Percentiles rank a stretch among this genome's conserved stretches.
These are phyloP conservation scores for Phytophthora niederhauseri DNA, from an alignment of 352 stramenopile species.

Conservation along the genomic window DNA sequence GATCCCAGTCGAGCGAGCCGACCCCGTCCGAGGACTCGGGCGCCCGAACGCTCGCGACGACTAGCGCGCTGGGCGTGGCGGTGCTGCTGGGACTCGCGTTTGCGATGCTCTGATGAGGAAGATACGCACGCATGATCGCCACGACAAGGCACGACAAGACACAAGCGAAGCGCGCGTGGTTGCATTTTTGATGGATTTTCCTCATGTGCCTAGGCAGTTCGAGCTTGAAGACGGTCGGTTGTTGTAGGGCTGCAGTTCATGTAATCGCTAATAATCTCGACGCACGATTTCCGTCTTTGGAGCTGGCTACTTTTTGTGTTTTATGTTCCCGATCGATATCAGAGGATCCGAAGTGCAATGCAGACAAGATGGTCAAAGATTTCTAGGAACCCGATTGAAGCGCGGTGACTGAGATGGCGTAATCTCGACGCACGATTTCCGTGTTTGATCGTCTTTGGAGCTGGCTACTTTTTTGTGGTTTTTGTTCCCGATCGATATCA, in stretches of 20 bases:
- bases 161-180: conserved; percentile 1
- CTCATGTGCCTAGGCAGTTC: conserved; percentile 19
- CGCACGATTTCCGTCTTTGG: conserved; percentile 26
- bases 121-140: conserved; percentile 28
- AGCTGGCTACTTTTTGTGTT: conserved; percentile 21
- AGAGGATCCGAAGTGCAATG: conserved; percentile 15
- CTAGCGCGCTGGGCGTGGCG: conserved; percentile 9
- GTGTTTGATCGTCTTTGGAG: conserved; percentile 16
- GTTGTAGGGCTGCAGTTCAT: background rate
- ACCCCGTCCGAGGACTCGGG: conserved; percentile 24
- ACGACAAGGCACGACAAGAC: conserved; percentile 34
- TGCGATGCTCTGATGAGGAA: conserved; percentile 30
- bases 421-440: conserved; percentile 38
- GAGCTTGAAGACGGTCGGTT: conserved; percentile 18
- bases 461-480: conserved; percentile 20
- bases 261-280: conserved; percentile 29
- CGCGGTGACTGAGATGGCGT: background rate
- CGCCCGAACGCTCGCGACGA: conserved; percentile 4
- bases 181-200: conserved; percentile 32
- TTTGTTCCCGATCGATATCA: conserved; percentile 20
- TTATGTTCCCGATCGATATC: conserved; percentile 19
- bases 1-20: conserved; percentile 12
- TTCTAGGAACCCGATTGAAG: conserved; percentile 3
- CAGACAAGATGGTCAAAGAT: conserved; percentile 2
- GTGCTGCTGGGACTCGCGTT: conserved; percentile 20